A percentile compares a stretch with the other conserved stretches of the same genome.
Conservation (phyloP, 257 asterid genomes). For the Primulina huaijiensis region DNA sequence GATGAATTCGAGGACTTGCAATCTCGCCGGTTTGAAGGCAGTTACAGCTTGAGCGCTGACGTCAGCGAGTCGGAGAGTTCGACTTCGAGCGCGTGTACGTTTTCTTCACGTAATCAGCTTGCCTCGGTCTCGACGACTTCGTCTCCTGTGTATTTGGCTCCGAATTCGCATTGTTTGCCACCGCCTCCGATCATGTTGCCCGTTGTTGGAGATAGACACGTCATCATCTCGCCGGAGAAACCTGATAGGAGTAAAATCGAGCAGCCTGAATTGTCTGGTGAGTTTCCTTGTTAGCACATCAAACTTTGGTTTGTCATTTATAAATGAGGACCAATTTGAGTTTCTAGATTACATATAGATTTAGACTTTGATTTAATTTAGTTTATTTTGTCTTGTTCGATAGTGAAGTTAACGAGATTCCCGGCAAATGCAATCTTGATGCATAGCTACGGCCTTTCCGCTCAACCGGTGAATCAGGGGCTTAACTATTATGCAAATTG, state of each 20-base stretch:
- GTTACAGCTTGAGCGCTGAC: slow-evolving; percentile 86
- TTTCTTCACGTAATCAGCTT: slow-evolving; percentile 42
- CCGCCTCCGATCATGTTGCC: slow-evolving; percentile 67
- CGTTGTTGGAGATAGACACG: slow-evolving; percentile 63
- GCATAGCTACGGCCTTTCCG: background rate
- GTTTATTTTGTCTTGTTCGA: too few relatives aligned
- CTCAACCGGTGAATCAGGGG: background rate
- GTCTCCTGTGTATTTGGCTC: slow-evolving; percentile 31
- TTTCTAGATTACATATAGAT: background rate
- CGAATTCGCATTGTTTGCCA: slow-evolving; percentile 34
- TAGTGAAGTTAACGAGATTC: too few relatives aligned
- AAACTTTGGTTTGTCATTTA: background rate
- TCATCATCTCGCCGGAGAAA: slow-evolving; percentile 41
- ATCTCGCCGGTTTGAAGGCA: slow-evolving; percentile 47
- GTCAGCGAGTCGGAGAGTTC: slow-evolving; percentile 89
- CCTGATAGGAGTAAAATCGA: slow-evolving; percentile 35
- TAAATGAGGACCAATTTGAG: background rate
- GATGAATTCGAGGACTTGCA: slow-evolving; percentile 45
- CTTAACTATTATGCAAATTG: background rate
- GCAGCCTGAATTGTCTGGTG: slow-evolving; percentile 50
- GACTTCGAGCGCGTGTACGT: slow-evolving; percentile 49
- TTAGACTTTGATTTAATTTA: background rate
- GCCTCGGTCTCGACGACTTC: slow-evolving; percentile 30
- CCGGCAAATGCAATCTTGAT: background rate
- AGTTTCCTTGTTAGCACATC: slow-evolving; percentile 13